phyloP scores from a whole-genome alignment of 2,329 filamentous ascomycete species.

The Furcasterigmium furcatum region DNA sequence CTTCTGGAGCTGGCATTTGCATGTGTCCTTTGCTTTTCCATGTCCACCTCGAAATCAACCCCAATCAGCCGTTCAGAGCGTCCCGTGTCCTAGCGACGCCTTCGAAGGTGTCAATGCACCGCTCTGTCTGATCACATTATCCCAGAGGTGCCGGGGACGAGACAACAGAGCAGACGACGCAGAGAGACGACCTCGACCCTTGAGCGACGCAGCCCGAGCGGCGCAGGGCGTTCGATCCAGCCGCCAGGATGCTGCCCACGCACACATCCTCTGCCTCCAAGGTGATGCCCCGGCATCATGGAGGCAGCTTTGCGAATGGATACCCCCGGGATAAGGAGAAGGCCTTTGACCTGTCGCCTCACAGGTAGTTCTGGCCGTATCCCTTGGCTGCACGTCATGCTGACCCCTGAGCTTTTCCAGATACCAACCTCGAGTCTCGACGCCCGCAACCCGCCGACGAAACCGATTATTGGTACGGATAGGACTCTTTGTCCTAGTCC shows the following conservation, averaged over 20 bases:
- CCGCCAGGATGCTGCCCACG: constrained; percentile 52
- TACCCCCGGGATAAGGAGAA: constrained; percentile 65
- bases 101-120: background rate
- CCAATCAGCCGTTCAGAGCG: background rate
- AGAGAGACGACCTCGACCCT: background rate
- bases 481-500: constrained; percentile 46
- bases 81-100: background rate
- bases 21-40: background rate
- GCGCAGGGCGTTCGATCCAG: constrained; percentile 4
- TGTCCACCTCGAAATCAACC: background rate
- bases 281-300: constrained; percentile 84
- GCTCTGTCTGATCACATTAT: background rate
- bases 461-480: constrained; percentile 70
- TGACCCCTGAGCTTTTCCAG: constrained; percentile 39
- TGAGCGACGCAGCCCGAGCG: constrained; percentile 3
- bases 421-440: constrained; percentile 81
- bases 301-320: constrained; percentile 75
- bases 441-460: constrained; percentile 67
- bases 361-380: constrained; percentile 57
- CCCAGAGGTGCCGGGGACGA: background rate
- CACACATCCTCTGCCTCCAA: constrained; percentile 53
- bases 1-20: background rate
- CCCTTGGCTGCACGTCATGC: constrained; percentile 5
- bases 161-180: background rate
- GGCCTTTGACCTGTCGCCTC: constrained; percentile 52